phyloP scores from a whole-genome alignment of 306 rosid species.

The Pachyrhizus erosus region DNA sequence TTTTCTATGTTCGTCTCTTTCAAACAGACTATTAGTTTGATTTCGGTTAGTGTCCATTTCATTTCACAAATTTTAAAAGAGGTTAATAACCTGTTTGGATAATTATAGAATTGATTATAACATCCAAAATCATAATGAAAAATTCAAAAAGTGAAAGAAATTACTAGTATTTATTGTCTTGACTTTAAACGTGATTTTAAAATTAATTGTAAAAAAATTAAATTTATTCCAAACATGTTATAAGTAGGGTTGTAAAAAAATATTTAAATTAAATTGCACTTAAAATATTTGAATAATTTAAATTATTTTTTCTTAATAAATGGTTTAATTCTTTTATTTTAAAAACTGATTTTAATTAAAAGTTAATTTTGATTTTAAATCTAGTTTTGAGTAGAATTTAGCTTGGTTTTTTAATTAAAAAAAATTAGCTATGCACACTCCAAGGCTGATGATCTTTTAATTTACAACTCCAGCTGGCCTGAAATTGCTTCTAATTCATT shows the following conservation, averaged over 20 bases:
- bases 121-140: no score
- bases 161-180: no score
- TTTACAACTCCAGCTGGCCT: neutral
- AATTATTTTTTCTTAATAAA: neutral
- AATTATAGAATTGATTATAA: no score
- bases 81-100: no score
- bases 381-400: neutral
- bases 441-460: neutral
- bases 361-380: neutral
- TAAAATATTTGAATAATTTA: neutral
- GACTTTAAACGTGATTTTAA: no score
- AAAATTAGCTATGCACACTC: neutral
- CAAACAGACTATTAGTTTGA: neutral
- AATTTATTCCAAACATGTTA: no score
- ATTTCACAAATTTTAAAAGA: neutral
- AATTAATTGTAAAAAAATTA: no score
- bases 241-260: neutral
- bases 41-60: neutral
- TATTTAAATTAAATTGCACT: neutral
- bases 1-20: neutral
- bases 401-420: neutral
- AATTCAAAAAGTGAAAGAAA: no score
- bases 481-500: neutral
- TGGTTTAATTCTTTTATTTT: neutral
- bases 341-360: neutral